Evolutionary conservation across 257 asterid species (phyloP), one percentile per base, ranked within the genome.

Genomic region (Jacaranda mimosifolia): DNA sequence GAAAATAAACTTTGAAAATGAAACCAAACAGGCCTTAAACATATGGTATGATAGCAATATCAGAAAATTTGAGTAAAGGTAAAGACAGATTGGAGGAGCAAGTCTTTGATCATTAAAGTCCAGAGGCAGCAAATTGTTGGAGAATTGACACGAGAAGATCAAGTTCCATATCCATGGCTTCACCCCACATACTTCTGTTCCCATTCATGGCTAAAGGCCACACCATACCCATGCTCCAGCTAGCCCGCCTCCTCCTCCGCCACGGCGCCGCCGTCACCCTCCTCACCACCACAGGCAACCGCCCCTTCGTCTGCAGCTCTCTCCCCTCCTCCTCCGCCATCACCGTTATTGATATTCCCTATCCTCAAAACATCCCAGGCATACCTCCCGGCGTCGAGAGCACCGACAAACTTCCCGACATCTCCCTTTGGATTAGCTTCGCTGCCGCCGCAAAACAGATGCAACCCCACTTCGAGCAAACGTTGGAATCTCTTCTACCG

Each of bases 191-290:
- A 8, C 74, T 86, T 4, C 18, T 88, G 3, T 86, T 88, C 75
- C 92, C 90, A 1, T 88, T 88, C 86, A 84, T 88, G 92, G 77
- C 92, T 1, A 86, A 88, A 69, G 92, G 92, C 79, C 90, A 88
- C 81, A 84, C 86, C 19, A 81, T 86, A 36, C 92, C 92, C 0
- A 9, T 74, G 48, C 85, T 86, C 62, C 77, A 88, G 73, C 64
- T 88, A 1, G 79, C 85, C 12, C 87, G 81, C 82, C 74, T 85
- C 72, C 84, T 85, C 19, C 72, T 72, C 70, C 14, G 39, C 75
- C 87, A 83, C 18, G 78, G 68, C 59, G 82, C 82, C 52, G 6
- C 80, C 36, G 77, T 85, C 19, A 89, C 90, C 73, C 55, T 87
- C 72, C 68, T 85, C 79, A 89, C 90, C 51, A 86, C 90, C 45